Evolutionary conservation across 1,139 yeast genomes (phyloP).

Genomic region (Hyphopichia wangnamkhiaoensis): DNA sequence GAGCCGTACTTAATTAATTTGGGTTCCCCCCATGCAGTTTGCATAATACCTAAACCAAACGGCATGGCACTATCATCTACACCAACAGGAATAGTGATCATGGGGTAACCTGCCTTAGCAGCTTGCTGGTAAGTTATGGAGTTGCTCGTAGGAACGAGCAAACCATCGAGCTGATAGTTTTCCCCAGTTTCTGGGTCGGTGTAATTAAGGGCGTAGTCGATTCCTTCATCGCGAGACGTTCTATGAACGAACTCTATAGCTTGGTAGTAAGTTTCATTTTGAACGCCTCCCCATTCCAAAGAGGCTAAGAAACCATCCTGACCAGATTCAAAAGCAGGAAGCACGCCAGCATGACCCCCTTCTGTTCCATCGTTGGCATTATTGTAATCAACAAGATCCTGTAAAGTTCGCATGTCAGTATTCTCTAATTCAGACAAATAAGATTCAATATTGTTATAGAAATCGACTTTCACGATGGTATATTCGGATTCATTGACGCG

Average conservation of each 20-base stretch:
- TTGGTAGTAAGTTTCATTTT: constrained; percentile 23
- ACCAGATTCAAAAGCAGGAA: constrained; percentile 23
- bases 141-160: constrained; percentile 19
- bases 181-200: constrained; percentile 19
- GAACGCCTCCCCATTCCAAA: constrained; percentile 20
- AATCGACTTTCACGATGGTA: constrained; percentile 23
- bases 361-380: constrained; percentile 17
- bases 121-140: constrained; percentile 21
- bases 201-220: constrained; percentile 22
- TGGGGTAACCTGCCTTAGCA: constrained; percentile 21
- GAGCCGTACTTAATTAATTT: constrained; percentile 20
- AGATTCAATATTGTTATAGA: constrained; percentile 19
- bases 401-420: constrained; percentile 17
- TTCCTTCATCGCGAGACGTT: constrained; percentile 24
- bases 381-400: constrained; percentile 21
- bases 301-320: constrained; percentile 23
- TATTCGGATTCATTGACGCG: constrained; percentile 21
- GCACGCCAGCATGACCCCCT: constrained; percentile 16
- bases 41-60: constrained; percentile 21
- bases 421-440: constrained; percentile 18
- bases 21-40: constrained; percentile 22
- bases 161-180: constrained; percentile 18
- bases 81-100: constrained; percentile 19
- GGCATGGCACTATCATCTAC: constrained; percentile 17
- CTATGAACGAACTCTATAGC: constrained; percentile 21